These are phyloP conservation scores for Spizellomyces punctatus DNA, from an alignment of 192 early-diverging fungal species.

Conservation along the genomic window DNA sequence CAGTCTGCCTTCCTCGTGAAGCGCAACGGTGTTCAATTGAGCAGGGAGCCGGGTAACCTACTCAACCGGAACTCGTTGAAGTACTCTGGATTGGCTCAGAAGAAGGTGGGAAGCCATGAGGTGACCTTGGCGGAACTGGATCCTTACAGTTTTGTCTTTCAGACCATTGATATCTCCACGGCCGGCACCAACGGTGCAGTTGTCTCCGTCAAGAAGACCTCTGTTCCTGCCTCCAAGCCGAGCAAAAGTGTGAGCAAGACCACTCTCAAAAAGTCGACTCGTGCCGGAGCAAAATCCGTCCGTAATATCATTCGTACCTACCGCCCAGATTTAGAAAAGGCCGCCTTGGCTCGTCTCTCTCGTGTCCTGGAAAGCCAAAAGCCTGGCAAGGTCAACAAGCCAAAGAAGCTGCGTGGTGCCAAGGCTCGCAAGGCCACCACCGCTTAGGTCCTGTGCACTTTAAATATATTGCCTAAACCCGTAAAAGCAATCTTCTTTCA, in stretches of 20 bases:
- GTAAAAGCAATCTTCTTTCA: no score
- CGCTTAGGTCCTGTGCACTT: slow-evolving; percentile 10
- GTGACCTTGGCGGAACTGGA: not conserved
- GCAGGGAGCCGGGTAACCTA: slow-evolving; percentile 75
- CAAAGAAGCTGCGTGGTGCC: slow-evolving; percentile 54
- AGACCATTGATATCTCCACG: slow-evolving; percentile 53
- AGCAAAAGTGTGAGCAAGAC: slow-evolving; percentile 54
- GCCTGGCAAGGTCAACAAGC: slow-evolving; percentile 52
- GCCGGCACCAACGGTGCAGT: slow-evolving; percentile 56
- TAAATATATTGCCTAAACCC: no score
- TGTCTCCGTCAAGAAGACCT: slow-evolving; percentile 63
- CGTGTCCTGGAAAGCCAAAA: slow-evolving; percentile 68
- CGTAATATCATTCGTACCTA: slow-evolving; percentile 64
- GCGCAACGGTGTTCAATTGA: slow-evolving; percentile 73
- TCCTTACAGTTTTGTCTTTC: not conserved
- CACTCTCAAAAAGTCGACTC: slow-evolving; percentile 59
- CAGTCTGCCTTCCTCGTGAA: slow-evolving; percentile 83
- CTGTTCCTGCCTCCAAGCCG: slow-evolving; percentile 53
- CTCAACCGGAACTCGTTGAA: slow-evolving; percentile 80
- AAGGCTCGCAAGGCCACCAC: slow-evolving; percentile 58
- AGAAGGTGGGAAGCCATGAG: slow-evolving; percentile 55
- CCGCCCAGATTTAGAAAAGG: slow-evolving; percentile 74
- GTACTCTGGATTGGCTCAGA: slow-evolving; percentile 79
- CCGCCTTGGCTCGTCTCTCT: slow-evolving; percentile 73
- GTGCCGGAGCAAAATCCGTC: slow-evolving; percentile 66